Evolutionary conservation across 2,329 filamentous ascomycete species (phyloP).

Genomic region (Penicillium sp.): DNA sequence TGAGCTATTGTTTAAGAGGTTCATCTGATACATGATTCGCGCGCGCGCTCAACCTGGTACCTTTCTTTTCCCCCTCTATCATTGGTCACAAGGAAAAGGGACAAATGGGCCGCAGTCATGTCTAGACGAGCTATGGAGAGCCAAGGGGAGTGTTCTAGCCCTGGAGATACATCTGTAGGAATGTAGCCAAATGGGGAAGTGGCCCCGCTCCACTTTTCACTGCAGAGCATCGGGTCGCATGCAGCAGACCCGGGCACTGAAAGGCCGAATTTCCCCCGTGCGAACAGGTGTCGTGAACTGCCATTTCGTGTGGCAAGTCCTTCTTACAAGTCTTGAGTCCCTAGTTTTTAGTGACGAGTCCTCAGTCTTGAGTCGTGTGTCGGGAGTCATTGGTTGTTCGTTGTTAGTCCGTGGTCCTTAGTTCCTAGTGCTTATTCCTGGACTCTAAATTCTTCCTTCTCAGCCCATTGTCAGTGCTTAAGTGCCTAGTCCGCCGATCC

Average conservation of each 20-base stretch:
- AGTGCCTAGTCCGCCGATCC: neutral
- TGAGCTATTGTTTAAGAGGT: neutral
- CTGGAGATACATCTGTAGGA: neutral
- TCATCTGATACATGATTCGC: neutral
- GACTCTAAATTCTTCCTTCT: no score
- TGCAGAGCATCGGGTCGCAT: constrained; percentile 12
- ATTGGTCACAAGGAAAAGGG: neutral
- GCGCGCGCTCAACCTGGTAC: neutral
- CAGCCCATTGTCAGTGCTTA: no score
- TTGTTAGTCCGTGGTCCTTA: neutral
- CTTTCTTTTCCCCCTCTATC: neutral
- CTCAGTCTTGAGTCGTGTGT: neutral
- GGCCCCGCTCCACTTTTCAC: constrained; percentile 4
- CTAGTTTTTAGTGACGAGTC: neutral
- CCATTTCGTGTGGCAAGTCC: no score
- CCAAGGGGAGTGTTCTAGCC: neutral
- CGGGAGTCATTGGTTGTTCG: neutral
- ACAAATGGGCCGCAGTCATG: no score
- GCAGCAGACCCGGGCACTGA: neutral
- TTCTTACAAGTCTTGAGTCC: no score
- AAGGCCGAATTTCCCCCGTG: neutral
- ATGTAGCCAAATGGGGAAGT: neutral
- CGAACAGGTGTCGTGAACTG: no score
- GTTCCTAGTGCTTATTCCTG: neutral
- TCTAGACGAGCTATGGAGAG: no score